These are phyloP conservation scores for Metrosideros polymorpha DNA, from an alignment of 441 rosid genomes.

Conservation along the genomic window DNA sequence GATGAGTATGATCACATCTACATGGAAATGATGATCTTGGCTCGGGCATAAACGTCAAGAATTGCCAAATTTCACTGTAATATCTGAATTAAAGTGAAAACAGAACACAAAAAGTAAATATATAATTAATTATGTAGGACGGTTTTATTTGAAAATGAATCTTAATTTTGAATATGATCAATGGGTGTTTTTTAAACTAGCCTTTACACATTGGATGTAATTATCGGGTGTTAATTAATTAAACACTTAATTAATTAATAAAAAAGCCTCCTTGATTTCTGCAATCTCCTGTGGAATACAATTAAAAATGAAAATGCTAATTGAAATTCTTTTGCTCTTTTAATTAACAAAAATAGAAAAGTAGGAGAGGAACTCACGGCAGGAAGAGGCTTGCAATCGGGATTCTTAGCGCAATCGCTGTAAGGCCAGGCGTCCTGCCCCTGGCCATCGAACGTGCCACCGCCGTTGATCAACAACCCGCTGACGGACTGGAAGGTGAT, in stretches of 20 bases:
- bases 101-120: background rate
- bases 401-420: background rate
- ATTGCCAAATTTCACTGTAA: background rate
- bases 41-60: background rate
- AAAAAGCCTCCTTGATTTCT: background rate
- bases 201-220: background rate
- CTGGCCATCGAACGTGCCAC: constrained; percentile 10
- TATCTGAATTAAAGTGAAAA: background rate
- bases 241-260: no score
- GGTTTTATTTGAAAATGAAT: background rate
- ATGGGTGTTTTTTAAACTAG: background rate
- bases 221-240: background rate
- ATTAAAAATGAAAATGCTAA: background rate
- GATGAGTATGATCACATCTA: background rate
- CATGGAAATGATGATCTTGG: background rate
- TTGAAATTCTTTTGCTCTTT: background rate
- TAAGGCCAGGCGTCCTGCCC: constrained; percentile 15
- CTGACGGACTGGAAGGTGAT: constrained; percentile 3
- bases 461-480: constrained; percentile 3
- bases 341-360: background rate
- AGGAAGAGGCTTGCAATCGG: background rate
- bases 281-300: background rate
- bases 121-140: background rate
- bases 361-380: background rate
- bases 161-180: background rate